Base-by-base conservation (phyloP, 2,329 filamentous ascomycete genomes). In the Periconia sp. region DNA sequence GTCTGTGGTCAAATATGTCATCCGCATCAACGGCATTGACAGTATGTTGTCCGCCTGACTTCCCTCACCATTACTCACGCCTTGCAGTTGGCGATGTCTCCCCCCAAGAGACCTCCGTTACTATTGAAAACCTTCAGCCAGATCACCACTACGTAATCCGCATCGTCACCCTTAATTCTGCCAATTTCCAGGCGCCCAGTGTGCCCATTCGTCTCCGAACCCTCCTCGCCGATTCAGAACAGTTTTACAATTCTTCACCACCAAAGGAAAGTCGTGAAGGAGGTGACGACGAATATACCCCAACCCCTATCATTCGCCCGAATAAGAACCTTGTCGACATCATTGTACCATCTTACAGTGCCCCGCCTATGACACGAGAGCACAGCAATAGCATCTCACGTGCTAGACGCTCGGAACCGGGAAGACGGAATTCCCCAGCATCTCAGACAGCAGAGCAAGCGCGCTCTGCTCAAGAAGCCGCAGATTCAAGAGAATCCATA, bases 151-250 rank as follows among this genome's bases (percentile, higher is more conserved):
- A 97, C 73, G 95, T 95, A 54, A 86, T 99, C 19, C 87, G 92
- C 47, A 89, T 97, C 40, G 88, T 96, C 56, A 90, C 92, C 26
- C 87, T 96, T 40, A 95, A 92, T 35, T 83, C 87, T 21, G 90
- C 92, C 56, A 95, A 94, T 69, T 97, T 97, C 61, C 90, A 95
- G 64, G 90, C 92, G 1, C 88, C 89, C 25, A 96, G 94, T 68
- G 80, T 84, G 4, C 84, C 95, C 25, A 85, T 97, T 52, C 87
- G 94, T 40, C 78, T 99, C 40, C 83, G 88, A 57, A 97, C 94
- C 13, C 73, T 75, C 43, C 61, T 68, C 19, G 64, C 70, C 33
- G 59, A 63, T 15, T 73, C 73, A 2, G 66, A 65, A 25, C 73
- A 77, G 46, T 76, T 70, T 51, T 76, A 74, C 54, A 56, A 33